Conservation (phyloP, 2,329 filamentous ascomycete species). For the Purpureocillium takamizusanense region DNA sequence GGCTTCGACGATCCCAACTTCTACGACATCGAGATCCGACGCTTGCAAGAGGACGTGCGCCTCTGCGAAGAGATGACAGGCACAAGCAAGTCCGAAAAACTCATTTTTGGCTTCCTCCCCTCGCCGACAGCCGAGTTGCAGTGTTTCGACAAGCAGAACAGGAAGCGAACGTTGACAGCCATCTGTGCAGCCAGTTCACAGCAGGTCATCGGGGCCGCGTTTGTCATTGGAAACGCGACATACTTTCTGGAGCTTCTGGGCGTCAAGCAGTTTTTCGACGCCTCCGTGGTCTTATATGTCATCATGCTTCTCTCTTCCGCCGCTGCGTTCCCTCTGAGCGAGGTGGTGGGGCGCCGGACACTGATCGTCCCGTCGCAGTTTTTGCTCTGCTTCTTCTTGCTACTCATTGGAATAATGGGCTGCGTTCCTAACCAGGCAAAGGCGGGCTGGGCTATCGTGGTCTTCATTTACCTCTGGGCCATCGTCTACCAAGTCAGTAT, state of each 20-base stretch:
- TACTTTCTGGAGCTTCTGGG: constrained; percentile 22
- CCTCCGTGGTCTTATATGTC: constrained; percentile 22
- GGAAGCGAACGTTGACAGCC: constrained; percentile 22
- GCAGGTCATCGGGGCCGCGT: constrained; percentile 26
- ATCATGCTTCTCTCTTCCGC: constrained; percentile 22
- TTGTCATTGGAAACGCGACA: constrained; percentile 25
- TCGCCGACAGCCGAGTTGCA: constrained; percentile 8
- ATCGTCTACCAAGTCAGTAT: constrained; percentile 26
- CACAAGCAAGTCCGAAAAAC: constrained; percentile 7
- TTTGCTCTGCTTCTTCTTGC: constrained; percentile 15
- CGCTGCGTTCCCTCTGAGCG: constrained; percentile 22
- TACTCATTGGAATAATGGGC: constrained; percentile 23
- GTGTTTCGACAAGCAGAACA: constrained; percentile 19
- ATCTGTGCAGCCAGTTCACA: constrained; percentile 22
- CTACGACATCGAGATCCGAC: constrained; percentile 17
- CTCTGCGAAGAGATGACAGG: constrained; percentile 3
- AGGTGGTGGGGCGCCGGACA: constrained; percentile 20
- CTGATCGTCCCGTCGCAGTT: constrained; percentile 17
- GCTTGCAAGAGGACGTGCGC: constrained; percentile 15
- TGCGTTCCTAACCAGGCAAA: constrained; percentile 12
- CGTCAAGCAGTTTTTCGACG: constrained; percentile 21
- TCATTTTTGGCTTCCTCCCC: constrained; percentile 1
- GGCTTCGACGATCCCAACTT: constrained; percentile 13
- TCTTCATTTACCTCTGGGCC: constrained; percentile 21
- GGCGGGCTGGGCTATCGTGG: constrained; percentile 18